Percentiles rank a stretch among this genome's conserved stretches.
phyloP scores from a whole-genome alignment of 1,284 basidiomycete genomes.

The Rhodofomes roseus region DNA sequence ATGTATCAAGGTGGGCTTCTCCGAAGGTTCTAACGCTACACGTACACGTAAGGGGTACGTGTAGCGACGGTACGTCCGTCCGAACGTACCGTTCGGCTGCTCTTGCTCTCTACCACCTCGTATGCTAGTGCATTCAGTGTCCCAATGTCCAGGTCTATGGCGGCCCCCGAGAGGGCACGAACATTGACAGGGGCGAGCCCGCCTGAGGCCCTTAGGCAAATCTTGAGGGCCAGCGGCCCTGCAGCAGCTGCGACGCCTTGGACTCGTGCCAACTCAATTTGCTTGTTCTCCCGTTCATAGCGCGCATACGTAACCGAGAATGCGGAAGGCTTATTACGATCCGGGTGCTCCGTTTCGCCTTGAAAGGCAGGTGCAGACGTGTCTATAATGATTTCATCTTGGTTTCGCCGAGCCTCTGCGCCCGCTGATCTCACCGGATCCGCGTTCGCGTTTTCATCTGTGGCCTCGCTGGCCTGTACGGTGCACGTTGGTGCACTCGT shows the following conservation, averaged over 20 bases:
- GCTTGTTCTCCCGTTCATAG: neutral
- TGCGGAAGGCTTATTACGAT: neutral
- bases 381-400: neutral
- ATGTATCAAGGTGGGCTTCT: slow-evolving; percentile 1
- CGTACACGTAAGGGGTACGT: slow-evolving; percentile 1
- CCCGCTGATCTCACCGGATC: neutral
- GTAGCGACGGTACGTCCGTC: neutral
- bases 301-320: neutral
- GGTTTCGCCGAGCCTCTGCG: neutral
- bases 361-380: neutral
- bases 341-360: neutral
- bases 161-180: neutral
- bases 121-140: neutral
- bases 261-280: neutral
- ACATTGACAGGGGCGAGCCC: neutral
- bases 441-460: neutral
- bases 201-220: neutral
- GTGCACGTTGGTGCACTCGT: neutral
- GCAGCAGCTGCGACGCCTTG: neutral
- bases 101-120: neutral
- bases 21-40: neutral
- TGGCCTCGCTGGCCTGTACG: neutral
- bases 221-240: neutral
- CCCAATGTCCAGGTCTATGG: neutral
- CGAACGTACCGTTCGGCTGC: neutral